Conservation (phyloP, 2,329 filamentous ascomycete genomes). For the Sordariomycetes sp. region DNA sequence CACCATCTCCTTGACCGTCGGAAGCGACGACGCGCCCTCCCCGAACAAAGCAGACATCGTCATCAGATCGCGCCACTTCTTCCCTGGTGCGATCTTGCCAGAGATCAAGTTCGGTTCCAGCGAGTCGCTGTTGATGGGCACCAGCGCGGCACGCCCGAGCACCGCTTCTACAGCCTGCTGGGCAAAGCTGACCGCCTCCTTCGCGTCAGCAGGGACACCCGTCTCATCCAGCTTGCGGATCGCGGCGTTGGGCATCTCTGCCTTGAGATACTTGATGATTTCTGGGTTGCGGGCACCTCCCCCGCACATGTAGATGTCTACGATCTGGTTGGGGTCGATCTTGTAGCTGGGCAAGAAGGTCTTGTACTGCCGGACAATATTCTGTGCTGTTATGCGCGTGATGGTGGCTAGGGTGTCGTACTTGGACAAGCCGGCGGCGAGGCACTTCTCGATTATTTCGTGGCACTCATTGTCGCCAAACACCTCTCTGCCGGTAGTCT, state of each 20-base stretch:
- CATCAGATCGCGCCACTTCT: slow-evolving; percentile 27
- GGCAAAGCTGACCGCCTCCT: slow-evolving; percentile 46
- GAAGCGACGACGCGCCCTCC: not conserved
- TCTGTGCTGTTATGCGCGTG: slow-evolving; percentile 33
- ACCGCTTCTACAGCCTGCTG: slow-evolving; percentile 53
- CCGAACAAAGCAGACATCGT: not conserved
- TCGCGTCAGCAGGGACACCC: slow-evolving; percentile 46
- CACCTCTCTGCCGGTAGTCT: slow-evolving; percentile 40
- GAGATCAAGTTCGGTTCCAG: slow-evolving; percentile 35
- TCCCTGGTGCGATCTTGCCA: slow-evolving; percentile 43
- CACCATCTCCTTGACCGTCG: not conserved
- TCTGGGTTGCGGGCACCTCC: not conserved
- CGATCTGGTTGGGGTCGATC: not conserved
- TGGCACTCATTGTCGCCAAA: slow-evolving; percentile 37
- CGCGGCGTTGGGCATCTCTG: not conserved
- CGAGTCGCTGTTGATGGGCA: slow-evolving; percentile 43
- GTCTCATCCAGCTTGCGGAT: slow-evolving; percentile 36
- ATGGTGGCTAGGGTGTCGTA: slow-evolving; percentile 39
- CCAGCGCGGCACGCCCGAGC: slow-evolving; percentile 42
- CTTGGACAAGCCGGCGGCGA: slow-evolving; percentile 24
- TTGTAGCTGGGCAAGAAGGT: not conserved
- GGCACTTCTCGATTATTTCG: slow-evolving; percentile 29
- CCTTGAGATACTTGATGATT: not conserved
- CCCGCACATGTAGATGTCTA: not conserved
- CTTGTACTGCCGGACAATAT: slow-evolving; percentile 11